Base-by-base conservation (phyloP, 225 moss, liverwort and hornwort species). In the Anthoceros angustus region DNA sequence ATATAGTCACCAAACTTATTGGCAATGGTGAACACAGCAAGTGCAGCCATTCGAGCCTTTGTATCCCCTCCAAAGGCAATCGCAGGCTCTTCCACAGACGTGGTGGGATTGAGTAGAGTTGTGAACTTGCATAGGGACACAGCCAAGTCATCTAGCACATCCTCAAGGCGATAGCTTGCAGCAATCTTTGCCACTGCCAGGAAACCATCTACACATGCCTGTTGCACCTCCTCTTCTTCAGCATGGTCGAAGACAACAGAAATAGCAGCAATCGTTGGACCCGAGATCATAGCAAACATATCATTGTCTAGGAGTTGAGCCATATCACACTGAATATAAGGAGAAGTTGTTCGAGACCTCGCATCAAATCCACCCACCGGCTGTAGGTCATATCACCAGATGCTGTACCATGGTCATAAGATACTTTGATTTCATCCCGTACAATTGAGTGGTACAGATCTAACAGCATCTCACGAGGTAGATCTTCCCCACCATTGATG, bases 71-170 rank as follows among this genome's bases (percentile, higher is more conserved):
- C 98, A 78, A 98, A 98, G 25, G 92, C 98, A 72, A 89, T 84
- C 39, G n/a, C n/a, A 60, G 92, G 98, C 73, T 98, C 98, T 74
- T 98, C 98, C 69, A 83, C 87, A 67, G 88, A 87, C 42, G 87
- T 92, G 68, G 89, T 87, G 43, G 98, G 98, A 55, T 98, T 98
- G 62, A 98, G 77, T 64, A 98, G 81, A 40, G 98, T 98, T 49
- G 98, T 98, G 70, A 98, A 98, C 78, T 98, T 98, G 86, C 98
- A 98, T 16, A 98, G 82, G 61, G 98, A 98, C 42, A 98, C 98
- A 64, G 92, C 98, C 69, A 98, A 89, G 71, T 98, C 98, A 78
- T 98, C 98, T 74, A 98, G 72, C 49, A 98, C 92, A 83, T 98
- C 98, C 76, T 92, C 89, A 77, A 98, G 76, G 15, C 98, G 84